A percentile compares a stretch with the other conserved stretches of the same genome.
phyloP scores from a whole-genome alignment of 176 grass and related monocot species.

The Rhynchospora tenuis region DNA sequence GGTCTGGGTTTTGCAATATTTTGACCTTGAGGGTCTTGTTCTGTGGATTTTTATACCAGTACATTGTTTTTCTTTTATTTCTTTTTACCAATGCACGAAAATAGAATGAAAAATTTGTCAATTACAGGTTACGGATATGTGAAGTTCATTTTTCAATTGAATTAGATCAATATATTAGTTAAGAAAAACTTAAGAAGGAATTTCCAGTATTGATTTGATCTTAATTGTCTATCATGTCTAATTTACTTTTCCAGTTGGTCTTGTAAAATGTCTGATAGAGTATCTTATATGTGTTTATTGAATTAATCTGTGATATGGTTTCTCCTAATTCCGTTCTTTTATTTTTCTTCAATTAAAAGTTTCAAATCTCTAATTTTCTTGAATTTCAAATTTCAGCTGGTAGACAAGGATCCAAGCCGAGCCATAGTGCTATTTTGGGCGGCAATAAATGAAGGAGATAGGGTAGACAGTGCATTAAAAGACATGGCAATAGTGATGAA shows the following conservation, averaged over 20 bases:
- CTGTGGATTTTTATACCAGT: neutral
- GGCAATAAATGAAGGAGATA: slow-evolving; percentile 83
- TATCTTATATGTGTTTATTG: neutral
- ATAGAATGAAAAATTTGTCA: neutral
- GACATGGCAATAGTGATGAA: slow-evolving; percentile 99
- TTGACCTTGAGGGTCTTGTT: too few relatives aligned
- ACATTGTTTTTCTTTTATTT: neutral
- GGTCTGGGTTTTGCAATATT: too few relatives aligned
- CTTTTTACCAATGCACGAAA: neutral
- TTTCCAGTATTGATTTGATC: neutral
- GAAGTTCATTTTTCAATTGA: neutral
- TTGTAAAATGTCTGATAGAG: neutral
- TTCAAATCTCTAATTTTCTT: neutral
- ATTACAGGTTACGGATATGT: neutral
- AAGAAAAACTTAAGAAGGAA: neutral
- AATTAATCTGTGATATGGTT: neutral
- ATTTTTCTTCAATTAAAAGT: neutral
- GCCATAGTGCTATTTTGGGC: slow-evolving; percentile 90
- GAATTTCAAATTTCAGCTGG: slow-evolving; percentile 36
- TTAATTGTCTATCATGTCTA: neutral
- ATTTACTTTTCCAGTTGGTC: neutral
- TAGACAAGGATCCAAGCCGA: slow-evolving; percentile 90
- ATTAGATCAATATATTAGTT: neutral
- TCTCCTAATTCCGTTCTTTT: neutral
- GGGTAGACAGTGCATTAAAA: slow-evolving; percentile 96